Base-by-base conservation (phyloP, 208 protist genomes). In the Strigomonas culicis region DNA sequence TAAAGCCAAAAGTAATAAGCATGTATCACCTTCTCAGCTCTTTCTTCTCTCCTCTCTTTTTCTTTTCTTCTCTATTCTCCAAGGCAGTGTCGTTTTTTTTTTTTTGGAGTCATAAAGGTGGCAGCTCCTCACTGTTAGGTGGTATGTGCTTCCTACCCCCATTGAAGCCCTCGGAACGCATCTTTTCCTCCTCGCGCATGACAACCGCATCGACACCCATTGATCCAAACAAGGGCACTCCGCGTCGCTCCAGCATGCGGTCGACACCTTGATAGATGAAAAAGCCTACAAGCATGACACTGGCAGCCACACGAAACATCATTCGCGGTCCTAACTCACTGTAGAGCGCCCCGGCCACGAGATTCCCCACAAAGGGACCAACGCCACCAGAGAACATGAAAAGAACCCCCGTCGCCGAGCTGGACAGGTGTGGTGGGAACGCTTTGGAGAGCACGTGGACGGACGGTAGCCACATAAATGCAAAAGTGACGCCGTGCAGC, bases 401-500 rank as follows among this genome's bases (percentile, higher is more conserved):
- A 15, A 89, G 70, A 3, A 93, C 53, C 8, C 77, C 86, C 24
- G 72, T 82, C 47, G 76, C 76, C 36, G 75, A 81, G 66, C 59
- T 74, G 13, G 76, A 63, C 11, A 84, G 70, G 46, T 79, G 58
- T 1, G 69, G 62, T 1, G 83, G 82, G 59, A 86, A 84, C 30
- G 68, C 67, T 13, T 49, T 31, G 43, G 65, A 66, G 32, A 91
- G 51, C 34, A 80, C 13, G 39, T 79, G 53, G 30, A 89, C 43
- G n/a, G 66, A 74, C 6, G 82, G 74, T n/a, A 83, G 61, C 84
- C 87, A 91, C 71, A 77, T 81, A 31, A 85, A 58, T 53, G 57
- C 78, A 60, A 88, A 93, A 24, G 82, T 82, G 49, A 91, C 47
- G 56, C 84, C 87, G 63, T 89, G 87, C 43, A 90, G 69, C 19